Evolutionary conservation across 2,329 filamentous ascomycete genomes (phyloP).

Genomic region (Pseudogymnoascus sp.): DNA sequence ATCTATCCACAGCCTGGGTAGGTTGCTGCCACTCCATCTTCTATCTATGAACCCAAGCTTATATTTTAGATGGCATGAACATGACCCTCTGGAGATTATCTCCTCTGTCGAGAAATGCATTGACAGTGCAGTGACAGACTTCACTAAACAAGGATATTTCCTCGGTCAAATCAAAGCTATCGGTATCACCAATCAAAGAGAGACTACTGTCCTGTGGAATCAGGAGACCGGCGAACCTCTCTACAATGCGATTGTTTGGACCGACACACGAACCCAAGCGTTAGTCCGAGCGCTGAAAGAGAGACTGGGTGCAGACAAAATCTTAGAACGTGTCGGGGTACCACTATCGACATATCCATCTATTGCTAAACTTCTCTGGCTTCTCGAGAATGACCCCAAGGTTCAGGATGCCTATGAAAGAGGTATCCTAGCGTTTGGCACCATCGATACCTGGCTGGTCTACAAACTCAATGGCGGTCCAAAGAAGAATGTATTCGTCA

Average conservation of each 20-base stretch:
- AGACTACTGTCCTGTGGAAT: constrained; percentile 84
- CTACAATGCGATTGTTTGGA: constrained; percentile 82
- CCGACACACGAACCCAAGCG: constrained; percentile 67
- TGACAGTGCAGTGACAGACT: too few species aligned
- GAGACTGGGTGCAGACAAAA: constrained; percentile 52
- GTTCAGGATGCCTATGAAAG: constrained; percentile 70
- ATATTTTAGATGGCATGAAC: too few species aligned
- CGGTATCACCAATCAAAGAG: constrained; percentile 84
- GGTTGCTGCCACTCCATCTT: too few species aligned
- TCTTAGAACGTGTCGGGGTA: constrained; percentile 68
- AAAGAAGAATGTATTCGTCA: constrained; percentile 60
- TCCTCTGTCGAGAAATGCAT: too few species aligned
- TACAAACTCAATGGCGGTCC: constrained; percentile 73
- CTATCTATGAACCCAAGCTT: too few species aligned
- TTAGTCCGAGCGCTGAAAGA: constrained; percentile 70
- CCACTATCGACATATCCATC: constrained; percentile 85
- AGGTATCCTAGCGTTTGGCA: constrained; percentile 71
- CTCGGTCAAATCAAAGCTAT: constrained; percentile 71
- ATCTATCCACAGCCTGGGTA: too few species aligned
- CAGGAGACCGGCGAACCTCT: constrained; percentile 69
- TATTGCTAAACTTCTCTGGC: constrained; percentile 76
- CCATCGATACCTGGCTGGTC: constrained; percentile 80
- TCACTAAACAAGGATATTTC: too few species aligned
- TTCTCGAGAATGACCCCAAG: constrained; percentile 60
- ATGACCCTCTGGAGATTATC: too few species aligned